phyloP scores from a whole-genome alignment of 306 rosid species.

The Aeschynomene evenia region DNA sequence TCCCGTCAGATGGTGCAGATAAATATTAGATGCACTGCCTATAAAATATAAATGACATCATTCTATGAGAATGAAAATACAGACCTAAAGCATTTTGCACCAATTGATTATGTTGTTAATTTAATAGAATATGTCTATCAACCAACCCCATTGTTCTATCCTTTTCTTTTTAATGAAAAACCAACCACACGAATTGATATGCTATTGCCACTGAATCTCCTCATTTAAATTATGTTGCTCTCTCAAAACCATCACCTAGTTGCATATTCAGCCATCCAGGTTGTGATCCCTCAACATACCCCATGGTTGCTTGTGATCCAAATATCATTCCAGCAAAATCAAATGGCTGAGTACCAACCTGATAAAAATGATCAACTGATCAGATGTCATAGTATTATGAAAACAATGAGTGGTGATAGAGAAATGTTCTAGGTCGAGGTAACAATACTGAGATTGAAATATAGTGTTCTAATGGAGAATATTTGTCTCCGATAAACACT shows the following conservation, averaged over 20 bases:
- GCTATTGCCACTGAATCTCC: conserved; percentile 15
- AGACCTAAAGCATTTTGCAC: conserved; percentile 35
- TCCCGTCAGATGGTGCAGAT: conserved; percentile 22
- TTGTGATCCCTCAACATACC: conserved; percentile 60
- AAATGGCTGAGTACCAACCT: conserved; percentile 57
- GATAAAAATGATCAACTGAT: conserved; percentile 42
- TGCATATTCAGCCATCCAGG: conserved; percentile 94
- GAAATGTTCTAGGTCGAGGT: not conserved
- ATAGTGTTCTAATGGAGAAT: conserved; percentile 2
- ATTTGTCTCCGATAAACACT: not conserved
- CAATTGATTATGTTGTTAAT: conserved; percentile 38
- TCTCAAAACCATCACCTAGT: conserved; percentile 66
- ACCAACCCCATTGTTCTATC: not conserved
- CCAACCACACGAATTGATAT: conserved; percentile 23
- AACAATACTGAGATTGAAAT: not conserved
- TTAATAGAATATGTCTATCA: conserved; percentile 29
- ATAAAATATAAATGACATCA: conserved; percentile 33
- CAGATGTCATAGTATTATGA: conserved; percentile 11
- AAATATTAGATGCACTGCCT: conserved; percentile 43
- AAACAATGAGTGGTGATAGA: not conserved
- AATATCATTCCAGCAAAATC: conserved; percentile 72
- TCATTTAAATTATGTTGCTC: conserved; percentile 48
- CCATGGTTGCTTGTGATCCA: conserved; percentile 66
- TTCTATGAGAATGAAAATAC: conserved; percentile 34
- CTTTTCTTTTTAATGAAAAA: conserved; percentile 20